A percentile compares a stretch with the other conserved stretches of the same genome.
phyloP scores from a whole-genome alignment of 768 basidiomycete genomes.

The Boletus reticuloceps region DNA sequence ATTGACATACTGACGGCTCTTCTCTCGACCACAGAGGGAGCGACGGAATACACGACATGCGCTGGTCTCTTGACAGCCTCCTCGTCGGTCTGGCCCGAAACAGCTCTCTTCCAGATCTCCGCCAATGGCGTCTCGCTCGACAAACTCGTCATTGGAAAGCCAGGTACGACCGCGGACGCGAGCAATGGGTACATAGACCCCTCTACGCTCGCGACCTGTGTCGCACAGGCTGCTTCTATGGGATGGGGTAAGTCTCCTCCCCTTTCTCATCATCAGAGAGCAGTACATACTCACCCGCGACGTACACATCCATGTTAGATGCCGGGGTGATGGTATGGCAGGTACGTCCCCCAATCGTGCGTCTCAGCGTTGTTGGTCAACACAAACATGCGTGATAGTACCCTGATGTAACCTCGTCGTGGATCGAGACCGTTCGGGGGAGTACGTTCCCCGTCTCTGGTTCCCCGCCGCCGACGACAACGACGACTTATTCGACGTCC shows the following conservation, averaged over 20 bases:
- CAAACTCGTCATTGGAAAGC: conserved; percentile 60
- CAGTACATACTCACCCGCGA: not conserved
- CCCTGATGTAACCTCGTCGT: conserved; percentile 37
- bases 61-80: conserved; percentile 55
- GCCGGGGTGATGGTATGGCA: conserved; percentile 45
- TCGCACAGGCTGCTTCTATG: conserved; percentile 53
- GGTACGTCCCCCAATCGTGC: conserved; percentile 17
- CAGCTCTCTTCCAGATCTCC: conserved; percentile 55
- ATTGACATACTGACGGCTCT: not conserved
- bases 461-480: not conserved
- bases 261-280: not conserved
- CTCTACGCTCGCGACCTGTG: conserved; percentile 54
- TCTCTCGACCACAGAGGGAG: conserved; percentile 45
- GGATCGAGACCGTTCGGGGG: conserved; percentile 41
- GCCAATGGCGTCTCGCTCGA: conserved; percentile 42
- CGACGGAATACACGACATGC: conserved; percentile 64
- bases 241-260: conserved; percentile 60
- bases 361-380: not conserved
- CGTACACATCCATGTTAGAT: conserved; percentile 15
- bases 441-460: conserved; percentile 34
- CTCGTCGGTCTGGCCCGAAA: conserved; percentile 58
- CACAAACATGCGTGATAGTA: conserved; percentile 20
- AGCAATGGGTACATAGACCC: conserved; percentile 58
- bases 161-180: conserved; percentile 40
- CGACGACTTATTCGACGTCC: not conserved